Evolutionary conservation across 352 stramenopile genomes (phyloP).

Genomic region (Globisporangium abappressorium): DNA sequence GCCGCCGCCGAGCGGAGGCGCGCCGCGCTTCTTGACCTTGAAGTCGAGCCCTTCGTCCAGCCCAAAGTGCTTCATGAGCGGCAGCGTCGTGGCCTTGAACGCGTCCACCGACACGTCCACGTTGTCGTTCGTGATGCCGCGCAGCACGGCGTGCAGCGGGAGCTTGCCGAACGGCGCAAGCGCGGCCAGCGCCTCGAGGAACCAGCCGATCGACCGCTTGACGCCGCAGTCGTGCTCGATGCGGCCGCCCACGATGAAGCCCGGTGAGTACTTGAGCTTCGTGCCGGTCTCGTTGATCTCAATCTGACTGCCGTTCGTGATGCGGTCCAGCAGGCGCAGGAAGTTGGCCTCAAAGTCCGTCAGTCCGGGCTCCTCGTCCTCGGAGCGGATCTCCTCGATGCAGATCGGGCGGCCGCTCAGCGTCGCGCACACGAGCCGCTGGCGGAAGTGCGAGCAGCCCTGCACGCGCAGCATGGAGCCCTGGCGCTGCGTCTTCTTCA

Average conservation of each 20-base stretch:
- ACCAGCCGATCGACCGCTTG: constrained; percentile 95
- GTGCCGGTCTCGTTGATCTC: constrained; percentile 99
- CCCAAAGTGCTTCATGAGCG: constrained; percentile 95
- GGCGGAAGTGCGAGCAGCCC: constrained; percentile 92
- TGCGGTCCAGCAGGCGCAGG: constrained; percentile 93
- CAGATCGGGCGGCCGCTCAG: constrained; percentile 91
- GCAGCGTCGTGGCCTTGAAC: constrained; percentile 93
- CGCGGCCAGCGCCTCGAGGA: constrained; percentile 96
- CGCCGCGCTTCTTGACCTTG: constrained; percentile 91
- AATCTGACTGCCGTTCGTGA: constrained; percentile 97
- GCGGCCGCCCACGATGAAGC: constrained; percentile 94
- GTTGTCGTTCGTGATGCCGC: constrained; percentile 95
- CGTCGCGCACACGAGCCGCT: constrained; percentile 91
- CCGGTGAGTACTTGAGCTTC: constrained; percentile 95
- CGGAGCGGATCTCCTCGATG: constrained; percentile 94
- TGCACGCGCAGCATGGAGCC: constrained; percentile 56
- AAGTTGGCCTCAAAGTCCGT: constrained; percentile 97
- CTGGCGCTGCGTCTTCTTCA: constrained; percentile 36
- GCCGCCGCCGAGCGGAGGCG: constrained; percentile 74
- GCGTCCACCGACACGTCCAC: constrained; percentile 92
- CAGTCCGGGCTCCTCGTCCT: constrained; percentile 94
- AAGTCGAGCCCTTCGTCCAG: constrained; percentile 89
- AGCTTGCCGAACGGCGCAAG: constrained; percentile 98
- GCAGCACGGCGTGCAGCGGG: constrained; percentile 91
- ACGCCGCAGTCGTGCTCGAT: constrained; percentile 95